Evolutionary conservation across 768 basidiomycete genomes (phyloP).

Genomic region (Tricholoma furcatifolium): DNA sequence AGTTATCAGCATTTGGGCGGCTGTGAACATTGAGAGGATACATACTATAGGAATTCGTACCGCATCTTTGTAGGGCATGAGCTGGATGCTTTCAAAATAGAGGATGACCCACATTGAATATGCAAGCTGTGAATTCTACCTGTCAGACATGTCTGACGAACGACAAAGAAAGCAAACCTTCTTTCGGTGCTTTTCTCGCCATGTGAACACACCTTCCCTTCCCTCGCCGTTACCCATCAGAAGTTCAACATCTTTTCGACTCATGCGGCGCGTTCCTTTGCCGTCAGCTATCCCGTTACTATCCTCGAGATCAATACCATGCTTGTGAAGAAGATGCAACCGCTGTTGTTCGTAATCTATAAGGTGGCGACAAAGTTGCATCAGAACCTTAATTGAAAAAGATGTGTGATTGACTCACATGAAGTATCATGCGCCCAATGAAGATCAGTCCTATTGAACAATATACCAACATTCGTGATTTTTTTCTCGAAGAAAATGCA

Average conservation of each 20-base stretch:
- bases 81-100: conserved; percentile 14
- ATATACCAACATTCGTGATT: background rate
- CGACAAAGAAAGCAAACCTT: conserved; percentile 52
- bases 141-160: conserved; percentile 24
- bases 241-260: conserved; percentile 77
- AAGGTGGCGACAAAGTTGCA: conserved; percentile 15
- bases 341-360: conserved; percentile 95
- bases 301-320: conserved; percentile 94
- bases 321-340: conserved; percentile 80
- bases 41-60: conserved; percentile 86
- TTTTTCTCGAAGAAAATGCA: conserved; percentile 3
- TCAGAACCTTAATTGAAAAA: conserved; percentile 1
- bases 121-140: conserved; percentile 54
- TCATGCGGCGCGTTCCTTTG: conserved; percentile 74
- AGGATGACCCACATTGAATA: conserved; percentile 69
- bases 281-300: conserved; percentile 62
- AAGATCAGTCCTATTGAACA: conserved; percentile 67
- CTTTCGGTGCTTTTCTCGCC: conserved; percentile 91
- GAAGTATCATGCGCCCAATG: conserved; percentile 98
- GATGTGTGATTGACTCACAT: conserved; percentile 48
- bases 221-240: conserved; percentile 85
- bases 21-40: conserved; percentile 16
- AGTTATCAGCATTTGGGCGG: conserved; percentile 3
- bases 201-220: conserved; percentile 85
- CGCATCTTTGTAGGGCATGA: conserved; percentile 54